Base-by-base conservation (phyloP, 306 rosid genomes). In the Geum urbanum region DNA sequence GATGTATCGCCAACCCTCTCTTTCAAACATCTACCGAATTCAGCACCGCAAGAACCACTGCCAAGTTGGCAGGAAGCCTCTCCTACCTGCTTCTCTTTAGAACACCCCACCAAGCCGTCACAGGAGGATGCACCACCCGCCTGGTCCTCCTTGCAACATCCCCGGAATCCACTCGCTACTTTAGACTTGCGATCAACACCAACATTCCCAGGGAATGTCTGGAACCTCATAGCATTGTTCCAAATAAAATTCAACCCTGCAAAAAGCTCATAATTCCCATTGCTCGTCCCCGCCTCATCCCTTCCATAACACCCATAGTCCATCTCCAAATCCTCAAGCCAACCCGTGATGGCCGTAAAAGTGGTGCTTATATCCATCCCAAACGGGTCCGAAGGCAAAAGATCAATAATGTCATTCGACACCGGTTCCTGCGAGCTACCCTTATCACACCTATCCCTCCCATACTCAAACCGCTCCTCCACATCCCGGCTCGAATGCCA, bases 311-410 rank as follows among this genome's bases (percentile, higher is more conserved):
- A 86, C 62, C 85, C 78, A 60, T 85, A 88, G 63, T 84, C 95
- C 41, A 70, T 80, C 72, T 86, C 91, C 77, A 92, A 82, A 77
- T 89, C 95, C 81, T 85, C 89, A 4, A 92, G 87, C 98, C 96
- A 92, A 37, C 96, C 91, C 0, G 96, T 85, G 66, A 92, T 75
- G 41, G 98, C 94, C 0, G 97, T 86, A 74, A 92, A 85, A 18
- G 89, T 85, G 60, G 86, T 79, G 56, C 79, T 79, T 16, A 85
- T 85, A 70, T 85, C 85, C 89, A 85, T 94, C 13, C 92, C 96
- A 70, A 94, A 94, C 7, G 98, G 98, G 81, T 94, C 98, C 5
- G 92, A 84, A 37, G 98, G 98, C 87, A 94, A 78, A 66, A 81
- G 86, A 79, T 94, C 97, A 69, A 94, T 72, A 80, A 94, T 83